Conservation (phyloP, 2,329 filamentous ascomycete genomes). For the Didymella arachidicola region DNA sequence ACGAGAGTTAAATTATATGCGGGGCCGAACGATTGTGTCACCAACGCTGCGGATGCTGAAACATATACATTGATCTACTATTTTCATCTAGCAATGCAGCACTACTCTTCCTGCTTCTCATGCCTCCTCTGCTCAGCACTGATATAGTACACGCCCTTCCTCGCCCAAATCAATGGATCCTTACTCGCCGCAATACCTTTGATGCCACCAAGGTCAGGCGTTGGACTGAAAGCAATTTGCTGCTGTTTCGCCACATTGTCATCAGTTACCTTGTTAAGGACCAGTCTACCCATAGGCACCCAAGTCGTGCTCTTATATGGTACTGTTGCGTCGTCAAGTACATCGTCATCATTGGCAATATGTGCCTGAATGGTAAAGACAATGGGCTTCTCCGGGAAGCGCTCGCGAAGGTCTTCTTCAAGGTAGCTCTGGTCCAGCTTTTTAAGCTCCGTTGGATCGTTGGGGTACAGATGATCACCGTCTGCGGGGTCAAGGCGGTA, state of each 20-base stretch:
- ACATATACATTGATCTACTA: background rate
- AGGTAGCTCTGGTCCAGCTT: conserved; percentile 14
- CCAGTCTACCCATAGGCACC: conserved; percentile 12
- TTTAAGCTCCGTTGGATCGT: conserved; percentile 4
- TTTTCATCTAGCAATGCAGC: background rate
- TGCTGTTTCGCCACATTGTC: conserved; percentile 18
- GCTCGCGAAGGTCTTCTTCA: conserved; percentile 12
- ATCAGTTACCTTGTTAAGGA: conserved; percentile 11
- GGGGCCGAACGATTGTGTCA: background rate
- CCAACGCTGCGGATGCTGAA: background rate
- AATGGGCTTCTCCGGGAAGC: conserved; percentile 16
- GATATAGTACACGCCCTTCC: conserved; percentile 17
- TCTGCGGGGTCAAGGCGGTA: conserved; percentile 20
- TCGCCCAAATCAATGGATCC: conserved; percentile 18
- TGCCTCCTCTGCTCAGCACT: conserved; percentile 20
- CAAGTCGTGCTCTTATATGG: conserved; percentile 20
- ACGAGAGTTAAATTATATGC: background rate
- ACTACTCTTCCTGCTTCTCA: conserved; percentile 20
- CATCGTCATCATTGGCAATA: conserved; percentile 12
- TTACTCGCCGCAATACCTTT: conserved; percentile 11
- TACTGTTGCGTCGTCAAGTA: conserved; percentile 18
- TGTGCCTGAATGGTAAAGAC: conserved; percentile 20
- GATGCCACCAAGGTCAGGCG: conserved; percentile 15
- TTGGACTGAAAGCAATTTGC: conserved; percentile 21
- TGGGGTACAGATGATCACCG: conserved; percentile 16